Conservation (phyloP, 768 basidiomycete genomes). For the Tricholoma terreum region DNA sequence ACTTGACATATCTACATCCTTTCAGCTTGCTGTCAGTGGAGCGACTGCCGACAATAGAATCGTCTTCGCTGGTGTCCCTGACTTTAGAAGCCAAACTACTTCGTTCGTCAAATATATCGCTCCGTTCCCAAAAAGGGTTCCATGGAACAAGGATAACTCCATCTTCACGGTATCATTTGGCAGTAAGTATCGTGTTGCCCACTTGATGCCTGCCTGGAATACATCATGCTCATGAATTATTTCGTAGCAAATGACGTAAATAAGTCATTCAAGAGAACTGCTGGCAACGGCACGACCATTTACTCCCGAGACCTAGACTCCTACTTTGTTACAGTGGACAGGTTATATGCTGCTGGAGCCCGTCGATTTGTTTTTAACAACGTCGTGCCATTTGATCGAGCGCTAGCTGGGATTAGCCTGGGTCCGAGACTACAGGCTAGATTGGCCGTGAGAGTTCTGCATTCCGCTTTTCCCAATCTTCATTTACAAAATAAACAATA, state of each 20-base stretch:
- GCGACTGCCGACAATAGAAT: constrained; percentile 16
- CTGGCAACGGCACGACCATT: constrained; percentile 16
- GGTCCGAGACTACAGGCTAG: constrained; percentile 15
- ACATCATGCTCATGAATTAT: background rate
- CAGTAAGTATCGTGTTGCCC: constrained; percentile 11
- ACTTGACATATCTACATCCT: background rate
- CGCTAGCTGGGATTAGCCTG: constrained; percentile 11
- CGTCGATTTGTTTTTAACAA: constrained; percentile 22
- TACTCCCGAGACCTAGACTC: constrained; percentile 16
- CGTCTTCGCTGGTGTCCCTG: constrained; percentile 17
- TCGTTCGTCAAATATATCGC: constrained; percentile 16
- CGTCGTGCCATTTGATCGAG: constrained; percentile 20
- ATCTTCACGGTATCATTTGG: constrained; percentile 21
- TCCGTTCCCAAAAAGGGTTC: constrained; percentile 13
- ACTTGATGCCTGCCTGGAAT: too few species aligned
- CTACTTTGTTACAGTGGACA: constrained; percentile 19
- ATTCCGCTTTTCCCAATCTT: too few species aligned
- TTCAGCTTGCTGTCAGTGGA: constrained; percentile 21
- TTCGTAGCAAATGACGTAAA: constrained; percentile 19
- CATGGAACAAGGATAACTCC: constrained; percentile 15
- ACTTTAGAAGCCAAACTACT: constrained; percentile 19
- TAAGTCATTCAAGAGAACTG: constrained; percentile 13
- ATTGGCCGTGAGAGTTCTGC: constrained; percentile 9
- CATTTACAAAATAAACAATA: too few species aligned
- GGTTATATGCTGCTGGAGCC: constrained; percentile 16